phyloP scores from a whole-genome alignment of 1,284 basidiomycete species.

The Phellinidium pouzarii region DNA sequence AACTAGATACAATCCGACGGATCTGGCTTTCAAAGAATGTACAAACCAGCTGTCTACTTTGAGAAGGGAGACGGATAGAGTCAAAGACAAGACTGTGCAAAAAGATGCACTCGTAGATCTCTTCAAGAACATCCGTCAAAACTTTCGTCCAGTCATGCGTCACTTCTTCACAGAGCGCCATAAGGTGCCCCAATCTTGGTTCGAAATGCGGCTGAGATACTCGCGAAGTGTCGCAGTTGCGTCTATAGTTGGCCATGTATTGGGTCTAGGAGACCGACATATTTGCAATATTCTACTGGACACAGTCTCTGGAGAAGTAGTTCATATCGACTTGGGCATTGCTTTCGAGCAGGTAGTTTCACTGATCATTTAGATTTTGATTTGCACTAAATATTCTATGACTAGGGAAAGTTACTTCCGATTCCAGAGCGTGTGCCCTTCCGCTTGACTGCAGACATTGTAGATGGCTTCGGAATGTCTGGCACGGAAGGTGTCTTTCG shows the following conservation, averaged over 20 bases:
- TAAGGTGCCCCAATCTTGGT: conserved; percentile 87
- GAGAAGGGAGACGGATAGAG: conserved; percentile 17
- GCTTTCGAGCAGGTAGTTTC: conserved; percentile 85
- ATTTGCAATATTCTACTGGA: conserved; percentile 91
- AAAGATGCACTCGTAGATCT: conserved; percentile 35
- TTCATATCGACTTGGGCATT: conserved; percentile 95
- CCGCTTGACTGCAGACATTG: conserved; percentile 87
- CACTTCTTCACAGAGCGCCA: conserved; percentile 91
- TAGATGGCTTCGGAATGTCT: conserved; percentile 89
- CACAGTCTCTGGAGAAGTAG: conserved; percentile 74
- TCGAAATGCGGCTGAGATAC: conserved; percentile 87
- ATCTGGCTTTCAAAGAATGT: conserved; percentile 26
- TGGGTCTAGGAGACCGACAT: conserved; percentile 93
- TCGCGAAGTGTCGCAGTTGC: conserved; percentile 88
- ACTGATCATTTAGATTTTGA: not conserved
- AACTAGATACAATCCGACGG: conserved; percentile 37
- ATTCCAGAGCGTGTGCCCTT: conserved; percentile 93
- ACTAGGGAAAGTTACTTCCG: conserved; percentile 72
- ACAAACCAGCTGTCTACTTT: conserved; percentile 27
- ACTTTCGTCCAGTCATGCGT: conserved; percentile 84
- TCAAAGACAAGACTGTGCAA: conserved; percentile 8
- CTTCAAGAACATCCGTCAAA: conserved; percentile 48
- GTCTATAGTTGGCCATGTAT: conserved; percentile 89
- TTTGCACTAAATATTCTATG: not conserved
- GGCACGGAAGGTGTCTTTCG: conserved; percentile 94